A percentile compares a stretch with the other conserved stretches of the same genome.
Conservation (phyloP, 495 filamentous ascomycete species). For the Recurvomyces mirabilis region DNA sequence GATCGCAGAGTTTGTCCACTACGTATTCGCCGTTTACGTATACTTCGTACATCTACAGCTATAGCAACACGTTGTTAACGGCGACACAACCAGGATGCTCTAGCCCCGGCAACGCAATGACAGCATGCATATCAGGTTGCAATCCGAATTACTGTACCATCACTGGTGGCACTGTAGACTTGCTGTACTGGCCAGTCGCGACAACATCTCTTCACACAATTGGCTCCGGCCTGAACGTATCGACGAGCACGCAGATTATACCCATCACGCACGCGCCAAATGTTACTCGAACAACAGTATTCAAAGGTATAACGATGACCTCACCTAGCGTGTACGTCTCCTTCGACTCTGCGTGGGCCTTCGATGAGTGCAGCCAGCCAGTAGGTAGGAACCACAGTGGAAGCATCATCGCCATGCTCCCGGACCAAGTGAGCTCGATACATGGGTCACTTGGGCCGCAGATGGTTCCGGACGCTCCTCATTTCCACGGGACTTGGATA, state of each 20-base stretch:
- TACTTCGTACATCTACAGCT: no score
- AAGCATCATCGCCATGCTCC: background rate
- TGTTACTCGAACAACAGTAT: background rate
- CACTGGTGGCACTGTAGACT: background rate
- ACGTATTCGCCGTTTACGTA: no score
- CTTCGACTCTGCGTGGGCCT: conserved; percentile 5
- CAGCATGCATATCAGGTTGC: background rate
- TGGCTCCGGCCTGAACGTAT: background rate
- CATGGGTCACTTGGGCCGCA: background rate
- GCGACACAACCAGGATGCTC: no score
- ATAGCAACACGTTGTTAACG: no score
- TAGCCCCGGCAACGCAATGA: no score
- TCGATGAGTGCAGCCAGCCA: background rate
- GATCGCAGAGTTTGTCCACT: no score
- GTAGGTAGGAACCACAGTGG: background rate
- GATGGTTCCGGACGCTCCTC: background rate
- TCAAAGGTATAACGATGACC: conserved; percentile 1
- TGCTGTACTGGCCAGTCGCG: background rate
- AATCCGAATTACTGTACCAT: background rate
- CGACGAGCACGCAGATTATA: conserved; percentile 1
- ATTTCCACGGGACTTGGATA: background rate
- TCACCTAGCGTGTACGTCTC: conserved; percentile 11
- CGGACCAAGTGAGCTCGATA: background rate
- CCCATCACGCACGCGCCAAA: background rate
- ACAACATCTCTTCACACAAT: background rate